A percentile compares a stretch with the other conserved stretches of the same genome.
Evolutionary conservation across 2,329 filamentous ascomycete genomes (phyloP).

Genomic region (Fusarium sp.): DNA sequence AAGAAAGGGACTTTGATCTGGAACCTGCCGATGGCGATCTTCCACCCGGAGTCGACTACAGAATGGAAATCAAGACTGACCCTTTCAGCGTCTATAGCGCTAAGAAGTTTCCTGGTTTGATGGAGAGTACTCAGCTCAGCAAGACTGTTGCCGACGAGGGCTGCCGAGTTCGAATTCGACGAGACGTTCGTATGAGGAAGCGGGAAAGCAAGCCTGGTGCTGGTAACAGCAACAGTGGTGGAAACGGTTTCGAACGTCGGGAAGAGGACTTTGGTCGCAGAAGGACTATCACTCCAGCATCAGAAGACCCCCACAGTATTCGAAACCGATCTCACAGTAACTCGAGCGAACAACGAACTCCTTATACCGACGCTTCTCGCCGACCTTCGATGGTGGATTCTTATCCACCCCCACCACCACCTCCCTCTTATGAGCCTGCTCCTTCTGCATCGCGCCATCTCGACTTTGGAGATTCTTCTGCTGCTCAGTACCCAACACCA

Average conservation of each 20-base stretch:
- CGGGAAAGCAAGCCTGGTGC: conserved; percentile 74
- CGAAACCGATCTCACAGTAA: conserved; percentile 71
- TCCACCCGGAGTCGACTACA: conserved; percentile 74
- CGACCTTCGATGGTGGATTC: conserved; percentile 61
- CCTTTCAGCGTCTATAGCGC: conserved; percentile 93
- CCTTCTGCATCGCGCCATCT: conserved; percentile 47
- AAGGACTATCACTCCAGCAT: conserved; percentile 50
- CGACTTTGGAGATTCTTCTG: conserved; percentile 48
- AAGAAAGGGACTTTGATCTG: conserved; percentile 79
- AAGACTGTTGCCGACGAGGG: conserved; percentile 95
- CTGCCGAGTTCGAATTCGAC: conserved; percentile 93
- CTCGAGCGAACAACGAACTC: conserved; percentile 61
- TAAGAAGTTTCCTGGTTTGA: conserved; percentile 97
- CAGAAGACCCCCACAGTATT: conserved; percentile 46
- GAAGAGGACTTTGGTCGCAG: conserved; percentile 69
- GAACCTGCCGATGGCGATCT: conserved; percentile 59
- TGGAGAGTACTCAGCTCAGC: conserved; percentile 88
- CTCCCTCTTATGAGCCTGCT: conserved; percentile 50
- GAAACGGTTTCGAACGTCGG: conserved; percentile 64
- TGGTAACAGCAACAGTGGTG: conserved; percentile 53
- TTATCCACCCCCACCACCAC: conserved; percentile 51
- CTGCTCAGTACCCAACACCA: conserved; percentile 49
- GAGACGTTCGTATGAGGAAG: conserved; percentile 92
- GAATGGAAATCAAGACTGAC: conserved; percentile 88
- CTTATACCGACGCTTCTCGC: conserved; percentile 56